These are phyloP conservation scores for Trichophaea hybrida DNA, from an alignment of 2,329 filamentous ascomycete genomes.

Conservation along the genomic window DNA sequence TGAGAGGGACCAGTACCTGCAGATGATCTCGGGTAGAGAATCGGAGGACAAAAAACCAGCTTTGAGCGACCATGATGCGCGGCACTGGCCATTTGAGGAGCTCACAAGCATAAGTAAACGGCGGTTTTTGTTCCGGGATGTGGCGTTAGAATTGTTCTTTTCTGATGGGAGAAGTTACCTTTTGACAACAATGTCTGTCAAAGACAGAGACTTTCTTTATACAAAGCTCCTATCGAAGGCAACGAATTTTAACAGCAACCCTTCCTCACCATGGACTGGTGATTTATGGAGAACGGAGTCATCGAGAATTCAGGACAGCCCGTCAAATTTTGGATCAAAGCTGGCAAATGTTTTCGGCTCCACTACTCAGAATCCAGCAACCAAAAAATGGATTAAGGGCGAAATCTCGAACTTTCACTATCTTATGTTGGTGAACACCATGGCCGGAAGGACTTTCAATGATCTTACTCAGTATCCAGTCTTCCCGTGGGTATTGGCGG, in stretches of 20 bases:
- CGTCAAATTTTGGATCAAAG: slow-evolving; percentile 63
- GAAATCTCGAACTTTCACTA: slow-evolving; percentile 99
- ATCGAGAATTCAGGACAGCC: slow-evolving; percentile 47
- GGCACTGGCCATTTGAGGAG: slow-evolving; percentile 88
- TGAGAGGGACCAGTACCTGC: slow-evolving; percentile 87
- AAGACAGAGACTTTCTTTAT: slow-evolving; percentile 65
- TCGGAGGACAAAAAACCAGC: slow-evolving; percentile 51
- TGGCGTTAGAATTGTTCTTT: slow-evolving; percentile 95
- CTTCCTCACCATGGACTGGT: slow-evolving; percentile 58
- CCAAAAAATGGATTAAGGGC: slow-evolving; percentile 78
- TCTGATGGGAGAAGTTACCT: slow-evolving; percentile 92
- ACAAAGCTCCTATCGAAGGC: slow-evolving; percentile 62
- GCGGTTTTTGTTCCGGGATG: slow-evolving; percentile 85
- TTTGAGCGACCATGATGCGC: slow-evolving; percentile 49
- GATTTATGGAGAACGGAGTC: slow-evolving; percentile 87
- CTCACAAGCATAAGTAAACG: slow-evolving; percentile 92
- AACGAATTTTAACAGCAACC: slow-evolving; percentile 49
- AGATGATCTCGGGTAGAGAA: slow-evolving; percentile 69
- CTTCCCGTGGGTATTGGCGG: slow-evolving; percentile 91
- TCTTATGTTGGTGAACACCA: slow-evolving; percentile 93
- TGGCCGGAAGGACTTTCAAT: slow-evolving; percentile 94
- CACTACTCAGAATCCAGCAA: slow-evolving; percentile 60
- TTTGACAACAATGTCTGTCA: slow-evolving; percentile 63
- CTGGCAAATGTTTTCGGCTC: slow-evolving; percentile 87
- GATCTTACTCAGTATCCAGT: slow-evolving; percentile 96